phyloP scores from a whole-genome alignment of 192 early-diverging fungal species.

The Coemansia javaensis region DNA sequence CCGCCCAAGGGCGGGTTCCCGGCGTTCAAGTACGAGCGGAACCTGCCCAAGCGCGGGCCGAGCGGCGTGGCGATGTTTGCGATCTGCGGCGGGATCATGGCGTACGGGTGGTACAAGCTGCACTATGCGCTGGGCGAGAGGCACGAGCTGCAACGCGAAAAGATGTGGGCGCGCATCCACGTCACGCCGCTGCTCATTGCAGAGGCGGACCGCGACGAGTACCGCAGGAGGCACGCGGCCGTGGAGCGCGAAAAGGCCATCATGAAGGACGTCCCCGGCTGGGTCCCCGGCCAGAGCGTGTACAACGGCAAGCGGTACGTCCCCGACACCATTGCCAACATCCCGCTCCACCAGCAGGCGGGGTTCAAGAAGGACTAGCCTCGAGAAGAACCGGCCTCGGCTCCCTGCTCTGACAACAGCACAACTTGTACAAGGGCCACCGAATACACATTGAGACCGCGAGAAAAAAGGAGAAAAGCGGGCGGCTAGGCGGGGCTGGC shows the following conservation, averaged over 20 bases:
- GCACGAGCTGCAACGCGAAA: conserved; percentile 85
- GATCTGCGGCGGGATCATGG: conserved; percentile 67
- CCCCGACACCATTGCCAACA: conserved; percentile 45
- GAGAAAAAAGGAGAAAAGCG: too few species aligned
- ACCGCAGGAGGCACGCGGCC: conserved; percentile 72
- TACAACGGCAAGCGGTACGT: conserved; percentile 87
- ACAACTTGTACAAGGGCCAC: too few species aligned
- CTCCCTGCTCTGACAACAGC: too few species aligned
- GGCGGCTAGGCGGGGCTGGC: too few species aligned
- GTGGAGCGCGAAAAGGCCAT: conserved; percentile 71
- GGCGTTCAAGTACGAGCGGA: conserved; percentile 82
- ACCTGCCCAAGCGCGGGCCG: conserved; percentile 84
- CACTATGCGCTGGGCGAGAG: conserved; percentile 35
- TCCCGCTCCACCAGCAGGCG: conserved; percentile 39
- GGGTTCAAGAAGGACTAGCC: conserved; percentile 23
- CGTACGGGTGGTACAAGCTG: conserved; percentile 75
- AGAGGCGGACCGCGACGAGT: conserved; percentile 87
- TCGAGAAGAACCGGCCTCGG: too few species aligned
- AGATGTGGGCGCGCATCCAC: conserved; percentile 89
- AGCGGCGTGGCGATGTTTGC: conserved; percentile 80
- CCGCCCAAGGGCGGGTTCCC: conserved; percentile 60
- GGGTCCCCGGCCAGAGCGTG: conserved; percentile 77
- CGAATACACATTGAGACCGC: too few species aligned
- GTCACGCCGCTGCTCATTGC: conserved; percentile 87
- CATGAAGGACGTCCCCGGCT: conserved; percentile 80